Base-by-base conservation (phyloP, 2,329 filamentous ascomycete species). In the Fusarium neocosmosporiellum region DNA sequence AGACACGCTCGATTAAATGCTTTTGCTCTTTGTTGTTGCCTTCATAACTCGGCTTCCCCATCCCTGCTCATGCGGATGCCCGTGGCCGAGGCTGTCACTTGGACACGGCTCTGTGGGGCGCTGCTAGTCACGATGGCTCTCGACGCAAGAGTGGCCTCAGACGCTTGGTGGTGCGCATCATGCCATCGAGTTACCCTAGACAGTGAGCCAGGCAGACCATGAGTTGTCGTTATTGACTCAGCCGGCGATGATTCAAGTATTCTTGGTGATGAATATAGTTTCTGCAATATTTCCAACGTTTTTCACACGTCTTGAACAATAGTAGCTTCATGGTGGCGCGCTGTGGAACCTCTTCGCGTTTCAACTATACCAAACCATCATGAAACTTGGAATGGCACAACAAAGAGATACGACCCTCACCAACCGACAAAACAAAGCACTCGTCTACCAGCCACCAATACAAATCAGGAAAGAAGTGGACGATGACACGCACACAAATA, bases 1-100 rank as follows among this genome's bases (percentile, higher is more conserved):
- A 24, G 5, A 48, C 22, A 22, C 29, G 13, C 20, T 22, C 31
- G 13, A 22, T 37, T 48, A 6, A 55, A 34, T 33, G n/a, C 5
- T 31, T 18, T 29, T n/a, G 4, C 27, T 50, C 53, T 67, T 67
- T 67, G 67, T 70, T 37, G 13, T 18, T 27, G 20, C 39, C 33
- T 50, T 29, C 29, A 54, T 36, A 31, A 39, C 43, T 43, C 29
- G 41, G 18, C 33, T 27, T 50, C 24, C 14, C 57, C 18, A 18
- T 59, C 57, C 27, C 27, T 36, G 14, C 20, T 37, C 4, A 36
- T 48, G 39, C 55, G 36, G 48, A 70, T 39, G 22, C 18, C 53
- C 41, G 37, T 57, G 63, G 27, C 67, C 66, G 70, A 71, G 58
- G 70, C 71, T 69, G 67, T 72, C 71, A 69, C 68, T 73, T 69